phyloP scores from a whole-genome alignment of 352 stramenopile genomes.

The Phytophthora quininea region DNA sequence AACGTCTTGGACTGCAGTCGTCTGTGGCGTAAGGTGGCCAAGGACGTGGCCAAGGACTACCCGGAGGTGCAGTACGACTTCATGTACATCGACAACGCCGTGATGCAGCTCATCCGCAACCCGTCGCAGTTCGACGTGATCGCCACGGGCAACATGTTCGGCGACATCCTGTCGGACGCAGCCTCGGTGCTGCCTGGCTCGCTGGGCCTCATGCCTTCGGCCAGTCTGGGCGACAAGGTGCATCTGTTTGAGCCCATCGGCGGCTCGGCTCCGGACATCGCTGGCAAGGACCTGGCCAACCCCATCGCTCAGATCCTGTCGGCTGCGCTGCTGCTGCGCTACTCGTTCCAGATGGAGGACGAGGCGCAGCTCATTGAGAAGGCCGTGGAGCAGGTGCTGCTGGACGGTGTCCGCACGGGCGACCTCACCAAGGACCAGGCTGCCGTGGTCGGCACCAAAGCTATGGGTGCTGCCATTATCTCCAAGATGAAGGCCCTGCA shows the following conservation, averaged over 20 bases:
- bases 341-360: constrained; percentile 88
- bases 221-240: constrained; percentile 90
- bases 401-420: constrained; percentile 85
- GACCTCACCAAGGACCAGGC: constrained; percentile 76
- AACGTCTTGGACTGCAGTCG: constrained; percentile 98
- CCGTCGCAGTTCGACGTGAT: constrained; percentile 99
- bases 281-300: constrained; percentile 96
- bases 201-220: constrained; percentile 98
- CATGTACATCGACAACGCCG: constrained; percentile 99
- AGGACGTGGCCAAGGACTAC: constrained; percentile 91
- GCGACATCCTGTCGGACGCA: constrained; percentile 98
- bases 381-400: constrained; percentile 83
- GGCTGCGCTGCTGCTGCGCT: constrained; percentile 96
- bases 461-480: constrained; percentile 85
- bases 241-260: constrained; percentile 98
- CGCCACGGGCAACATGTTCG: constrained; percentile 99
- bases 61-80: constrained; percentile 95
- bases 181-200: constrained; percentile 97
- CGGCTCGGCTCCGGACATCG: constrained; percentile 98
- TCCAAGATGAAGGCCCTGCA: constrained; percentile 73
- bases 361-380: constrained; percentile 84
- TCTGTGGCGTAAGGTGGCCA: constrained; percentile 92
- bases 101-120: constrained; percentile 98
- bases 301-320: constrained; percentile 98
- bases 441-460: constrained; percentile 64